Base-by-base conservation (phyloP, 2,329 filamentous ascomycete species). In the Ophiostoma perfectum region DNA sequence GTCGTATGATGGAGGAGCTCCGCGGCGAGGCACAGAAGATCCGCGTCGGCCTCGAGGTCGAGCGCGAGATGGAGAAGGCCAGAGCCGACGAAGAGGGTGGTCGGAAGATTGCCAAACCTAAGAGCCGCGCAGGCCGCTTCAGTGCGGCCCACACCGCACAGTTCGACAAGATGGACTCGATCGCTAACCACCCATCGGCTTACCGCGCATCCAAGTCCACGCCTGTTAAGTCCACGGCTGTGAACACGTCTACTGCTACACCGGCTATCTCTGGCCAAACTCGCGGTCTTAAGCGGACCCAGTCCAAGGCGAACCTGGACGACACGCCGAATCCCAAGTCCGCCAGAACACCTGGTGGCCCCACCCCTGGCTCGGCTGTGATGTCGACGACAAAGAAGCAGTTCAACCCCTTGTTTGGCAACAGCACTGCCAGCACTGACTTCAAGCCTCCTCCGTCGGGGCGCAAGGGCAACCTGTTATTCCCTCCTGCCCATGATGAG, bases 81-180 rank as follows among this genome's bases (percentile, higher is more conserved):
- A 80, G 82, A 18, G 77, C 83, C 18, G 77, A 76, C 14, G 77
- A 80, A 45, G 76, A 78, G 2, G 80, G 78, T 49, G 67, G 69
- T 4, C 89, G 94, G 72, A 92, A 88, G 77, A 90, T 96, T 75
- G 93, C 90, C 6, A 87, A 87, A 72, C 87, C 93, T 12, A 96
- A 89, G 79, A 88, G 91, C 73, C 93, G 89, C 76, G 84, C 87
- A 66, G 82, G 88, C 65, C 89, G 94, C 63, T 98, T 89, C 79
- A 97, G 92, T 76, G 89, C 92, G 71, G 88, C 86, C 49, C 94
- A 98, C 77, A 90, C 91, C 86, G 88, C 89, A 65, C 86, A 94
- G 75, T 97, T 98, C 80, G 92, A 92, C 79, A 98, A 96, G 82
- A 97, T 98, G 94, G 93, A 97, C 76, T 97, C 93, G 1, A 97